A percentile compares a stretch with the other conserved stretches of the same genome.
Conservation (phyloP, 2,329 filamentous ascomycete genomes). For the Claviceps sorghi region DNA sequence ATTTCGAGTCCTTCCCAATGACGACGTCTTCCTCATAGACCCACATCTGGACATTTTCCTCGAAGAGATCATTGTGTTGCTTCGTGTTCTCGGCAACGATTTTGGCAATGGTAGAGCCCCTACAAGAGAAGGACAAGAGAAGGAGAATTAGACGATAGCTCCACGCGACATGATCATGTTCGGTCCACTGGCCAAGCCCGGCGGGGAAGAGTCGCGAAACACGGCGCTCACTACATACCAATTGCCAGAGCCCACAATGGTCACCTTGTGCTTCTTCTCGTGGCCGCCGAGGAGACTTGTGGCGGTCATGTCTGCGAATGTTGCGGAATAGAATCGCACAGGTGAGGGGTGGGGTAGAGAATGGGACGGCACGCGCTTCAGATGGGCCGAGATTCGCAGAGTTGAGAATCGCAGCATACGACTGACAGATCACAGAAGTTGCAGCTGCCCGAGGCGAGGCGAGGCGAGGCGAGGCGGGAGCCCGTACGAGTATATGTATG, state of each 20-base stretch:
- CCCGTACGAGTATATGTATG: neutral
- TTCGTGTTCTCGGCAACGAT: slow-evolving; percentile 87
- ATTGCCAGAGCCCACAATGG: slow-evolving; percentile 89
- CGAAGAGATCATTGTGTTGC: slow-evolving; percentile 65
- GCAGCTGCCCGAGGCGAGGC: neutral
- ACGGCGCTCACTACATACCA: slow-evolving; percentile 43
- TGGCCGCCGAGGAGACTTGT: slow-evolving; percentile 28
- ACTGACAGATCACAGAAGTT: neutral
- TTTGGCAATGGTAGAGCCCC: slow-evolving; percentile 95
- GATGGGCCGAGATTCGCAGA: neutral
- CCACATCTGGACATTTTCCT: slow-evolving; percentile 93
- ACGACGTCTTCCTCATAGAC: slow-evolving; percentile 87
- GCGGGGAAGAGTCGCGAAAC: neutral
- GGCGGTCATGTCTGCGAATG: slow-evolving; percentile 18
- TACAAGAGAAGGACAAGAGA: slow-evolving; percentile 18
- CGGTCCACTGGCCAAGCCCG: too few relatives aligned
- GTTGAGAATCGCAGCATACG: slow-evolving; percentile 4
- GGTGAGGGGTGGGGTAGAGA: neutral
- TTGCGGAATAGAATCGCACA: slow-evolving; percentile 2
- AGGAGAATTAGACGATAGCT: neutral
- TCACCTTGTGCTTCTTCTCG: slow-evolving; percentile 76
- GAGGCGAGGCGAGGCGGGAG: neutral
- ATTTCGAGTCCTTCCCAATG: slow-evolving; percentile 54
- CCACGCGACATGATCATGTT: neutral
- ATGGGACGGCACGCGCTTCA: neutral